Percentiles rank a stretch among this genome's conserved stretches.
Conservation (phyloP, 805 yeast genomes). For the Torulaspora maleeae region DNA sequence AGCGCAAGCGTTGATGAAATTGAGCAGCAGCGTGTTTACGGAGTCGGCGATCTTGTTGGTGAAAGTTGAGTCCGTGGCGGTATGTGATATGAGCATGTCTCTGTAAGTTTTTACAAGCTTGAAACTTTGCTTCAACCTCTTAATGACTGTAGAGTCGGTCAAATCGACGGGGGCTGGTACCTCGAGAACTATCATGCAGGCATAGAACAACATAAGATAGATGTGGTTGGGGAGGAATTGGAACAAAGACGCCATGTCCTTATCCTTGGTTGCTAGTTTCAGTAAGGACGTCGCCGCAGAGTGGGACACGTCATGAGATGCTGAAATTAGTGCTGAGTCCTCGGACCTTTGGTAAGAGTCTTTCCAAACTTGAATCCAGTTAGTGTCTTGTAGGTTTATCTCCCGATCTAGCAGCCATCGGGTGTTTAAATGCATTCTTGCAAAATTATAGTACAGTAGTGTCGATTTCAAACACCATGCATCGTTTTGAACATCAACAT, state of each 20-base stretch:
- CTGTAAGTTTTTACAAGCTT: conserved; percentile 43
- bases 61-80: conserved; percentile 51
- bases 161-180: conserved; percentile 37
- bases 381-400: conserved; percentile 6
- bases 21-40: conserved; percentile 22
- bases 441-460: conserved; percentile 65
- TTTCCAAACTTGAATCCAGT: conserved; percentile 13
- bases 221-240: conserved; percentile 68
- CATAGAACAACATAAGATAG: conserved; percentile 65
- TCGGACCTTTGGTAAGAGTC: conserved; percentile 1
- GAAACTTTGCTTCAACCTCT: conserved; percentile 38
- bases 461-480: conserved; percentile 69
- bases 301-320: conserved; percentile 44
- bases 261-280: conserved; percentile 53
- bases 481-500: conserved; percentile 44
- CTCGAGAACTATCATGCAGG: conserved; percentile 52
- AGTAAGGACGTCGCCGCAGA: conserved; percentile 61
- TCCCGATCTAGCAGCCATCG: conserved; percentile 17
- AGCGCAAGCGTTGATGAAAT: conserved; percentile 14
- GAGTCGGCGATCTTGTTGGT: conserved; percentile 41
- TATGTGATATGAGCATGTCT: conserved; percentile 40
- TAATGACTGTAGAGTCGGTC: conserved; percentile 26
- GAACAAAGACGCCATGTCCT: conserved; percentile 51
- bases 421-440: conserved; percentile 65
- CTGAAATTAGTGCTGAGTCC: conserved; percentile 7